phyloP scores from a whole-genome alignment of 1,139 yeast species.

The Suhomyces taliae region DNA sequence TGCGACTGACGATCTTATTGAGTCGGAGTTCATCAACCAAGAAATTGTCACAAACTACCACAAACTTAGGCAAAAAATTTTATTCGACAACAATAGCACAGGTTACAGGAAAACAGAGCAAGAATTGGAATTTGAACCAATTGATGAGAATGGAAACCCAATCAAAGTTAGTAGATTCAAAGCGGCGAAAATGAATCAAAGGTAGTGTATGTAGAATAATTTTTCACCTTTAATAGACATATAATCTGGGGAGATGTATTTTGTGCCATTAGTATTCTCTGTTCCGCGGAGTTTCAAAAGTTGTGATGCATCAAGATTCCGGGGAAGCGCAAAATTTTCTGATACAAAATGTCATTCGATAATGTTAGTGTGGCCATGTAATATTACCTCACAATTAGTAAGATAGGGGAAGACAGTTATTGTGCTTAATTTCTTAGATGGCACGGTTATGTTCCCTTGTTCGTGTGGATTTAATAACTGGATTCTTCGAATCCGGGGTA shows the following conservation, averaged over 20 bases:
- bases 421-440: too few species aligned
- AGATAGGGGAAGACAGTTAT: neutral
- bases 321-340: neutral
- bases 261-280: too few species aligned
- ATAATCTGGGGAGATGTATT: neutral
- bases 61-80: conserved; percentile 52
- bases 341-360: too few species aligned
- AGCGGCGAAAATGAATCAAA: conserved; percentile 43
- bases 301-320: neutral
- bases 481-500: conserved; percentile 1
- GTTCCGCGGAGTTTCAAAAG: neutral
- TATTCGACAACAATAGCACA: conserved; percentile 39
- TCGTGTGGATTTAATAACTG: neutral
- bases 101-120: conserved; percentile 48
- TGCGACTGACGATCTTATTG: conserved; percentile 14
- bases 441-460: neutral
- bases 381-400: neutral
- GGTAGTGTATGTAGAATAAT: too few species aligned
- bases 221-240: neutral
- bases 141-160: conserved; percentile 67
- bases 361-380: too few species aligned
- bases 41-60: conserved; percentile 58
- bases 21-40: conserved; percentile 38
- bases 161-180: conserved; percentile 65
- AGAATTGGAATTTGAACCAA: conserved; percentile 65